A percentile compares a stretch with the other conserved stretches of the same genome.
Conservation (phyloP, 1,284 basidiomycete genomes). For the Farysia itapuensis region DNA sequence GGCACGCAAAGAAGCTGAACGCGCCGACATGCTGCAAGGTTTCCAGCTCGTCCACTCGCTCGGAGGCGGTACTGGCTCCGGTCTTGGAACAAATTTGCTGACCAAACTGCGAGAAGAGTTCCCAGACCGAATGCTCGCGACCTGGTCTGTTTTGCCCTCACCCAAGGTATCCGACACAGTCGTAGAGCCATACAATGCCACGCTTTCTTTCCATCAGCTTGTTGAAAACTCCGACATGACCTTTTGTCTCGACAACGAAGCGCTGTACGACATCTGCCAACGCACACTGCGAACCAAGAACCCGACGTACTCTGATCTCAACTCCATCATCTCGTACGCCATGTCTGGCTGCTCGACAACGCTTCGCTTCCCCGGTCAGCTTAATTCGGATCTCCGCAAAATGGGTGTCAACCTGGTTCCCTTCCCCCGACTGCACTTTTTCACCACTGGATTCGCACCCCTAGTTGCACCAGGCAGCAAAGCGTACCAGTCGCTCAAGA, state of each 20-base stretch:
- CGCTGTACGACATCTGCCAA: slow-evolving; percentile 82
- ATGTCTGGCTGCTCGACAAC: slow-evolving; percentile 98
- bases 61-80: slow-evolving; percentile 72
- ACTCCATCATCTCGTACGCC: slow-evolving; percentile 84
- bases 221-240: slow-evolving; percentile 85
- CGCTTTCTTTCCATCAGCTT: slow-evolving; percentile 86
- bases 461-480: slow-evolving; percentile 57
- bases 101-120: slow-evolving; percentile 60
- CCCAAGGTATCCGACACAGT: slow-evolving; percentile 95
- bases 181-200: slow-evolving; percentile 91
- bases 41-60: slow-evolving; percentile 91
- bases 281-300: slow-evolving; percentile 72
- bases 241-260: slow-evolving; percentile 91
- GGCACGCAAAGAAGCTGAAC: slow-evolving; percentile 65
- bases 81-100: slow-evolving; percentile 51
- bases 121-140: slow-evolving; percentile 80
- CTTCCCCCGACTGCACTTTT: slow-evolving; percentile 61
- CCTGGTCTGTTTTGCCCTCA: slow-evolving; percentile 87
- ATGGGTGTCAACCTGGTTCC: slow-evolving; percentile 79
- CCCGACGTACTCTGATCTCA: slow-evolving; percentile 50
- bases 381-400: slow-evolving; percentile 91
- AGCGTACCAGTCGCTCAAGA: slow-evolving; percentile 64
- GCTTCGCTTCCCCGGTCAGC: slow-evolving; percentile 90
- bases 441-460: slow-evolving; percentile 59
- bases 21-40: slow-evolving; percentile 84